Evolutionary conservation across 116 monocot species (phyloP).

Genomic region (Dioscorea cayenensis): DNA sequence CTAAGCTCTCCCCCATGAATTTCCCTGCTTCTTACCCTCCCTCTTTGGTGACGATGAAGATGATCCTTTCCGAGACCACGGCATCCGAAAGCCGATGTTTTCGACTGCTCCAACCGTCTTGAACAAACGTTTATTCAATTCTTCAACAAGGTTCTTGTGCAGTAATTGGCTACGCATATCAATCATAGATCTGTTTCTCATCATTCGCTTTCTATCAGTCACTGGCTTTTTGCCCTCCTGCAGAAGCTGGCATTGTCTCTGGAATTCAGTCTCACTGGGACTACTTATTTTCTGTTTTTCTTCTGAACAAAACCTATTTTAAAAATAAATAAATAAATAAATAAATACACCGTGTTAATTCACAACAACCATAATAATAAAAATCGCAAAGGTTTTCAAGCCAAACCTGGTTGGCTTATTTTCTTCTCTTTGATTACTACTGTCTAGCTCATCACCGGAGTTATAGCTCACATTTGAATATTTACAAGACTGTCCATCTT

Average conservation of each 20-base stretch:
- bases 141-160: constrained; percentile 56
- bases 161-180: constrained; percentile 77
- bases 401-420: not conserved
- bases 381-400: not conserved
- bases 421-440: constrained; percentile 6
- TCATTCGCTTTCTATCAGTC: constrained; percentile 12
- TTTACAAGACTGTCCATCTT: constrained; percentile 44
- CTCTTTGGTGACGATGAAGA: not conserved
- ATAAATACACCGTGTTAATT: too few relatives aligned
- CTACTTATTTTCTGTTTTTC: constrained; percentile 2
- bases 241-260: constrained; percentile 13
- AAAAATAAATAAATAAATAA: too few relatives aligned
- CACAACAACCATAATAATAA: too few relatives aligned
- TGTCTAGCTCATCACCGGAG: constrained; percentile 41
- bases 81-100: constrained; percentile 60
- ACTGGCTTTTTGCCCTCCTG: constrained; percentile 19
- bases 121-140: constrained; percentile 70
- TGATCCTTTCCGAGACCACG: constrained; percentile 14
- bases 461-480: constrained; percentile 50
- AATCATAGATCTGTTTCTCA: constrained; percentile 72
- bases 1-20: constrained; percentile 12
- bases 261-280: constrained; percentile 16
- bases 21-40: constrained; percentile 13
- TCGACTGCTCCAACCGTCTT: constrained; percentile 85
- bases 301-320: constrained; percentile 31